A percentile compares a stretch with the other conserved stretches of the same genome.
Evolutionary conservation across 306 rosid genomes (phyloP).

Genomic region (Pterocarpus santalinus): DNA sequence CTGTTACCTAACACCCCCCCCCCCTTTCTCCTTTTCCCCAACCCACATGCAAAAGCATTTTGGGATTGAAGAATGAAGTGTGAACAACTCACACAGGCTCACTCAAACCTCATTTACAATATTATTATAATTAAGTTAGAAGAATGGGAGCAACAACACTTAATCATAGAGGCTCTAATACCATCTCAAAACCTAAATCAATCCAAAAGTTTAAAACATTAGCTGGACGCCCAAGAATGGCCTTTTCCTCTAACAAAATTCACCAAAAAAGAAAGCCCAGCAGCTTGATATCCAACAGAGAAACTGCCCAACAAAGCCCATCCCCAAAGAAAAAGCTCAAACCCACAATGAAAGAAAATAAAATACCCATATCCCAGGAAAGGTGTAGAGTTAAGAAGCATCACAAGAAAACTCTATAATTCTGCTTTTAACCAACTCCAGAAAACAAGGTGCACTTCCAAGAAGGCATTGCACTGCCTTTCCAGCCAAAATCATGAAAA

Average conservation of each 20-base stretch:
- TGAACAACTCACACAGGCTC: too few species aligned
- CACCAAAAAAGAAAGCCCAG: not conserved
- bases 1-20: too few species aligned
- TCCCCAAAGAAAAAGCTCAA: too few species aligned
- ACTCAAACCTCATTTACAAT: too few species aligned
- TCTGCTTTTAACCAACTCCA: not conserved
- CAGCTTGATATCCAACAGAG: not conserved
- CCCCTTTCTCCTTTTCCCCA: too few species aligned
- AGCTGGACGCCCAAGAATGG: too few species aligned
- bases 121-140: too few species aligned
- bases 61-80: too few species aligned
- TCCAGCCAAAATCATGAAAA: not conserved
- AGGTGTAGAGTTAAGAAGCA: not conserved
- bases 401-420: not conserved
- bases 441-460: not conserved
- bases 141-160: too few species aligned
- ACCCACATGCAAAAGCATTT: too few species aligned
- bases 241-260: too few species aligned
- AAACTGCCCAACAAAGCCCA: not conserved
- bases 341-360: not conserved
- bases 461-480: not conserved
- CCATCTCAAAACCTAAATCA: not conserved
- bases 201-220: not conserved
- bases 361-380: not conserved
- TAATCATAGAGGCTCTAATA: too few species aligned